Evolutionary conservation across 2,329 filamentous ascomycete genomes (phyloP).

Genomic region (Colletotrichum tamarilloi): DNA sequence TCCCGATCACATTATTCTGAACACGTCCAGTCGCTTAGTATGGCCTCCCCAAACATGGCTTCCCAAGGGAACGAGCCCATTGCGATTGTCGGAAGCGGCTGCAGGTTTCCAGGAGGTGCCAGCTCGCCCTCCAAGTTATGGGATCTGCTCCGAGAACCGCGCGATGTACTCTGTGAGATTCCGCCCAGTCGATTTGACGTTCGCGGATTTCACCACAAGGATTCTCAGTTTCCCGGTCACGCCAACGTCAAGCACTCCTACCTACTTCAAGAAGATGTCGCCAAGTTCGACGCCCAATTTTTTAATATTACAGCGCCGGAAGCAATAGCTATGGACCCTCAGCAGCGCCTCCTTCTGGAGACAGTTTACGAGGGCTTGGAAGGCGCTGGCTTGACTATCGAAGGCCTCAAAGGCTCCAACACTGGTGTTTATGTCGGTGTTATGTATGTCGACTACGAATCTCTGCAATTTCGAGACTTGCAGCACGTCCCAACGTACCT

Average conservation of each 20-base stretch:
- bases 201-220: neutral
- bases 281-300: conserved; percentile 41
- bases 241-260: conserved; percentile 38
- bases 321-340: conserved; percentile 45
- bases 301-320: conserved; percentile 43
- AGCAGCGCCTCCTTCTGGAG: conserved; percentile 46
- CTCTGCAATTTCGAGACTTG: conserved; percentile 13
- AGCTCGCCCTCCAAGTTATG: conserved; percentile 37
- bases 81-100: conserved; percentile 38
- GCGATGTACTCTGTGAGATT: neutral
- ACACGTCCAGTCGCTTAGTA: neutral
- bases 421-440: conserved; percentile 4
- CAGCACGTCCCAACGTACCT: neutral
- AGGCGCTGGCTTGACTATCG: conserved; percentile 31
- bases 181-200: neutral
- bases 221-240: conserved; percentile 14
- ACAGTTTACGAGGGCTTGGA: conserved; percentile 48
- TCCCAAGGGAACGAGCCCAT: conserved; percentile 36
- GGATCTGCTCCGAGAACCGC: conserved; percentile 35
- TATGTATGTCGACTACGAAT: conserved; percentile 39
- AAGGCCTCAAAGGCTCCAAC: neutral
- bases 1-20: no score
- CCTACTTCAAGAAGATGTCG: conserved; percentile 37
- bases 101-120: conserved; percentile 38
- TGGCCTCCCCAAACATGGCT: neutral